Evolutionary conservation across 2,329 filamentous ascomycete species (phyloP), one percentile per base, ranked within the genome.

Genomic region (Calonectria multiphialidica): DNA sequence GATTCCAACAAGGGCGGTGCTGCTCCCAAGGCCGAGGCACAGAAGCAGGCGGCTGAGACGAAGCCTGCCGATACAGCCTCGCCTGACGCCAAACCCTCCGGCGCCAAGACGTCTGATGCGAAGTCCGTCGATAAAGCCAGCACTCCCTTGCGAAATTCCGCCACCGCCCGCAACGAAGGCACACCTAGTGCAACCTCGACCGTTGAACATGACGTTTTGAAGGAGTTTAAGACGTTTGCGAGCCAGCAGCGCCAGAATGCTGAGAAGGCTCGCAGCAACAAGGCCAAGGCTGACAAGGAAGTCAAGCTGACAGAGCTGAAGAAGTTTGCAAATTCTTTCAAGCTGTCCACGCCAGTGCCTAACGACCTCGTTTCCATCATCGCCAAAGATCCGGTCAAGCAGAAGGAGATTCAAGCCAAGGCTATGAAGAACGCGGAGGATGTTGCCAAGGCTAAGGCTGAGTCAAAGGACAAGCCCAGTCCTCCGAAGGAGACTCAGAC

Each of bases 351-450:
- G 3, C 95, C 96, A 7, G 95, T 99, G 13, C 97, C 97, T 1
- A 92, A 91, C 64, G 97, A 99, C 83, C 86, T 99, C 42, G 95
- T 99, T 33, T 93, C 95, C 1, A 99, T 99, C 76, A 93, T 99
- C 72, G 96, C 97, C 71, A 99, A 98, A 82, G 97, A 99, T 81
- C 95, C 95, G n/a, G 90, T 88, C 55, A 99, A 98, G 86, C 97
- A 98, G 84, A 92, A 95, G 80, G 92, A 96, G 81, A 98, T 99
- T 74, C 93, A 98, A 80, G 93, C 95, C 78, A 97, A 96, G 83
- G 95, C 95, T 1, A 91, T 94, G 72, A 91, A 92, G 80, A 93
- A 96, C 76, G 92, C 92, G 2, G 92, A 95, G 74, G 90, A 92
- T 74, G 83, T 90, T 66, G 84, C 86, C 5, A 89, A 91, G 77